These are phyloP conservation scores for Phanerodontia chrysosporium DNA, from an alignment of 768 basidiomycete genomes.

Conservation along the genomic window DNA sequence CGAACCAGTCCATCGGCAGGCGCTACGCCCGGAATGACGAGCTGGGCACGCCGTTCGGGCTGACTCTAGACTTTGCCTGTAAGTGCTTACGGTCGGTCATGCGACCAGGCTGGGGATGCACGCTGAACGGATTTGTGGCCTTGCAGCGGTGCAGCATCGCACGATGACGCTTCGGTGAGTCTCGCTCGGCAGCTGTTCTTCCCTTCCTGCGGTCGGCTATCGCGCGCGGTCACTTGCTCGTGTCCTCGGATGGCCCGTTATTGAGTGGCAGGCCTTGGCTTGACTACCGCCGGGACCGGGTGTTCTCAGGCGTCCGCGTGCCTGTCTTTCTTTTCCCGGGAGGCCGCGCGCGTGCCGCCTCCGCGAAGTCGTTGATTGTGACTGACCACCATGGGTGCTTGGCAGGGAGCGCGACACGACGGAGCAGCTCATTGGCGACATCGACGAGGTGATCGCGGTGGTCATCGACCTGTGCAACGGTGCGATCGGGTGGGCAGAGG, in stretches of 20 bases:
- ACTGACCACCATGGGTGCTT: neutral
- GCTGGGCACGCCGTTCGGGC: conserved; percentile 94
- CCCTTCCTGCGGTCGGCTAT: conserved; percentile 4
- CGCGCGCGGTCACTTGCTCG: conserved; percentile 4
- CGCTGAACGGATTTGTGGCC: neutral
- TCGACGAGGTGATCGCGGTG: conserved; percentile 84
- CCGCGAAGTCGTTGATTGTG: neutral
- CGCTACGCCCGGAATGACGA: conserved; percentile 98
- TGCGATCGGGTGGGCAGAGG: conserved; percentile 70
- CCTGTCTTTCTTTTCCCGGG: no score
- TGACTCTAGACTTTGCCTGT: conserved; percentile 96
- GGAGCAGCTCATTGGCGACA: conserved; percentile 82
- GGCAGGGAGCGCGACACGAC: conserved; percentile 91
- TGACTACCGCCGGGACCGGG: conserved; percentile 13
- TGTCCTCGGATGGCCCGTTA: neutral
- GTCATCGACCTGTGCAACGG: conserved; percentile 79
- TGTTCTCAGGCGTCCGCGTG: no score
- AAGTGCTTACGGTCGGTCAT: conserved; percentile 25
- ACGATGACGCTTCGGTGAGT: conserved; percentile 92
- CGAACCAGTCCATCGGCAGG: conserved; percentile 90
- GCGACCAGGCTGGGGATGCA: conserved; percentile 5
- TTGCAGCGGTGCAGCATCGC: conserved; percentile 77
- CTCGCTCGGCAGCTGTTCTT: neutral
- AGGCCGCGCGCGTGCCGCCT: neutral
- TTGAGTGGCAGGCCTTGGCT: neutral